A percentile compares a stretch with the other conserved stretches of the same genome.
Evolutionary conservation across 257 asterid genomes (phyloP).

Genomic region (Solanum piurae): DNA sequence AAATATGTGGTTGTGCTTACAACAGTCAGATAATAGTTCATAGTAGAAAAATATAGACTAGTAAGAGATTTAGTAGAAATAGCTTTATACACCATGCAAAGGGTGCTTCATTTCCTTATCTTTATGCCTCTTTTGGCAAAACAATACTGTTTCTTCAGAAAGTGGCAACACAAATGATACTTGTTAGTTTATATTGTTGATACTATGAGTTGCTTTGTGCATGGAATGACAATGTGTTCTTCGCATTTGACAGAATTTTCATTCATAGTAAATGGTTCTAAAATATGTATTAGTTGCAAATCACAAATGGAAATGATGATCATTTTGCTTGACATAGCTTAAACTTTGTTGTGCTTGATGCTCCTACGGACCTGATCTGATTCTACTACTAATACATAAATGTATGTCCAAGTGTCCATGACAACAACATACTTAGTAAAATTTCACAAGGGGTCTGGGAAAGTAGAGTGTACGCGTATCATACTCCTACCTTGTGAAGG

Average conservation of each 20-base stretch:
- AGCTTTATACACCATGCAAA: background rate
- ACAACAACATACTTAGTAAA: too few relatives aligned
- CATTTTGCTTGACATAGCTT: background rate
- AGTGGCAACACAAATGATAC: background rate
- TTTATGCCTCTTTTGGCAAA: background rate
- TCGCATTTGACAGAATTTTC: background rate
- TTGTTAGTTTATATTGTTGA: background rate
- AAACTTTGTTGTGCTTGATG: background rate
- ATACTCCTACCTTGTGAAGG: background rate
- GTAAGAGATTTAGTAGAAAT: constrained; percentile 3
- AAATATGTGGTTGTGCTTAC: constrained; percentile 8
- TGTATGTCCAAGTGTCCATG: background rate
- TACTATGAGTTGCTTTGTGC: background rate
- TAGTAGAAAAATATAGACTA: constrained; percentile 5
- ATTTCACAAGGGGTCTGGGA: background rate
- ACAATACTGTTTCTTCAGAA: background rate
- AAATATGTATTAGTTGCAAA: background rate
- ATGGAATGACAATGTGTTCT: background rate
- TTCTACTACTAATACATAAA: background rate
- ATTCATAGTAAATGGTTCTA: background rate
- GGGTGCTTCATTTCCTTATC: background rate
- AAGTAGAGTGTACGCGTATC: background rate
- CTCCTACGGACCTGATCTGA: background rate
- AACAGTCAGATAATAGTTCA: constrained; percentile 9
- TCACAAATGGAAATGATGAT: background rate